These are phyloP conservation scores for Kwoniella shivajii DNA, from an alignment of 1,284 basidiomycete species.

Conservation along the genomic window DNA sequence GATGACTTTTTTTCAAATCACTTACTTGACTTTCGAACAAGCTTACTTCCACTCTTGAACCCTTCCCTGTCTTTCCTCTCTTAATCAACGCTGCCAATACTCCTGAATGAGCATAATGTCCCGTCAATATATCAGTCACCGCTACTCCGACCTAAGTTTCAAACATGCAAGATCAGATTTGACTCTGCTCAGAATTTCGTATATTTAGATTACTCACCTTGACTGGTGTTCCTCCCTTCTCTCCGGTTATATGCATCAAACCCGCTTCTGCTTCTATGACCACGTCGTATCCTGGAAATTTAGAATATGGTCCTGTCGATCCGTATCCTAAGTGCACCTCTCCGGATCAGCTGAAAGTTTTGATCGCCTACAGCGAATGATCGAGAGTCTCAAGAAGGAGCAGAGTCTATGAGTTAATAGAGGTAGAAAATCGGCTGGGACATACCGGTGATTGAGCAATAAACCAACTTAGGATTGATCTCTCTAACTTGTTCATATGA, in stretches of 20 bases:
- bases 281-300: conserved; percentile 86
- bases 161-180: background rate
- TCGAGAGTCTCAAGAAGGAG: background rate
- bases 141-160: conserved; percentile 71
- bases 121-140: conserved; percentile 72
- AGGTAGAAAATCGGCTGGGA: conserved; percentile 7
- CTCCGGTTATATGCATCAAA: conserved; percentile 94
- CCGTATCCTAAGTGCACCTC: conserved; percentile 76
- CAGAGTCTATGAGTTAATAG: background rate
- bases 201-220: conserved; percentile 57
- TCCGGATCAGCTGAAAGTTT: too few relatives aligned
- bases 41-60: conserved; percentile 87
- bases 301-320: conserved; percentile 84
- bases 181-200: conserved; percentile 65
- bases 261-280: conserved; percentile 89
- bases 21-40: conserved; percentile 80
- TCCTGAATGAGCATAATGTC: conserved; percentile 90
- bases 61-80: conserved; percentile 78
- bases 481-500: conserved; percentile 80
- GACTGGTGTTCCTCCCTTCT: conserved; percentile 80
- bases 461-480: conserved; percentile 81
- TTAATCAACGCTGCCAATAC: conserved; percentile 88
- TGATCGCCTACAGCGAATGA: background rate
- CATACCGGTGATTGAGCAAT: conserved; percentile 84
- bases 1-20: background rate